Conservation (phyloP, 1,139 yeast genomes). For the Geotrichum reessii region DNA sequence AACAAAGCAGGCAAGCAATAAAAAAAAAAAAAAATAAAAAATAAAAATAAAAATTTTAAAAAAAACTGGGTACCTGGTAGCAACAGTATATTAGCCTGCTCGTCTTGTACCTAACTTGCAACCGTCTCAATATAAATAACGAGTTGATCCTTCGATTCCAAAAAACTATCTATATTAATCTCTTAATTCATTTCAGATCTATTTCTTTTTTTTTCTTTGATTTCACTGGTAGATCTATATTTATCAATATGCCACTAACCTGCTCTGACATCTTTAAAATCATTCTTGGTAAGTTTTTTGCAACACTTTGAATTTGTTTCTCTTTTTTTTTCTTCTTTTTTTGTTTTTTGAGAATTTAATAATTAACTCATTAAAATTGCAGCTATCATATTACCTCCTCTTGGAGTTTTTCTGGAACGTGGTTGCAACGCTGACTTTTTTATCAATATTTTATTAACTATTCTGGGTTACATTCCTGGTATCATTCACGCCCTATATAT, state of each 20-base stretch:
- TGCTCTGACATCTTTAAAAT: constrained; percentile 50
- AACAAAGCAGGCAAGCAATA: background rate
- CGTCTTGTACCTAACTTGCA: too few species aligned
- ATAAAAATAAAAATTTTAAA: too few species aligned
- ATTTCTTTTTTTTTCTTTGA: background rate
- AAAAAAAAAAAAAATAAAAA: too few species aligned
- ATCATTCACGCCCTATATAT: constrained; percentile 62
- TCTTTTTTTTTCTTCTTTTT: constrained; percentile 29
- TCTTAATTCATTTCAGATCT: background rate
- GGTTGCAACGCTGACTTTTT: constrained; percentile 56
- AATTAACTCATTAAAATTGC: background rate
- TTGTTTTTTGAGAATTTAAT: background rate
- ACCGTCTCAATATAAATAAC: too few species aligned
- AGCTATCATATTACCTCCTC: constrained; percentile 66
- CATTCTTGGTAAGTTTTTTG: constrained; percentile 38
- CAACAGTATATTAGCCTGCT: too few species aligned
- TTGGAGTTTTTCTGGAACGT: constrained; percentile 66
- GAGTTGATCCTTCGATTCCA: too few species aligned
- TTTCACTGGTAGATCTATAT: background rate
- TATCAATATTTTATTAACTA: constrained; percentile 54
- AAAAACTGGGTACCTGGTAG: too few species aligned
- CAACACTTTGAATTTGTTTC: constrained; percentile 46
- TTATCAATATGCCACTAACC: constrained; percentile 31
- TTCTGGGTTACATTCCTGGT: constrained; percentile 56
- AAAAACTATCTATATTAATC: background rate